A percentile compares a stretch with the other conserved stretches of the same genome.
Evolutionary conservation across 352 stramenopile species (phyloP).

Genomic region (Phytophthora macrochlamydospora): DNA sequence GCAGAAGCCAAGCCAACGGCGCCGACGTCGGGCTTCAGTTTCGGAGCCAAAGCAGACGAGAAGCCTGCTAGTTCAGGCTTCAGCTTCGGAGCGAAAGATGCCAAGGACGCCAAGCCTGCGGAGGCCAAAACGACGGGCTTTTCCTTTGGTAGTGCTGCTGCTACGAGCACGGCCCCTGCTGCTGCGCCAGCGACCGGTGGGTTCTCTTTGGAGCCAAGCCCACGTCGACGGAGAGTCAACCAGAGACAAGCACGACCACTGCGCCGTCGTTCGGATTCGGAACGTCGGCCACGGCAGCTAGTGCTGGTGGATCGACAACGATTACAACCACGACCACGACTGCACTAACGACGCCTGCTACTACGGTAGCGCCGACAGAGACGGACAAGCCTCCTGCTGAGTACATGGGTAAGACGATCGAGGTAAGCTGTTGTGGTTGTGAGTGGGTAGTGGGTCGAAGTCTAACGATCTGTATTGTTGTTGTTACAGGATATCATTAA

Average conservation of each 20-base stretch:
- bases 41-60: conserved; percentile 13
- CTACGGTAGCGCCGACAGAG: conserved; percentile 41
- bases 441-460: not conserved
- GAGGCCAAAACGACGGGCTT: conserved; percentile 34
- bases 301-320: conserved; percentile 21
- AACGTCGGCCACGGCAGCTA: conserved; percentile 27
- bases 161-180: conserved; percentile 14
- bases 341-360: conserved; percentile 19
- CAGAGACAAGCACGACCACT: conserved; percentile 18
- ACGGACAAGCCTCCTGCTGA: conserved; percentile 77
- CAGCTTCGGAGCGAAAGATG: conserved; percentile 19
- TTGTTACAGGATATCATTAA: conserved; percentile 85
- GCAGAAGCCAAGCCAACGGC: not conserved
- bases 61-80: conserved; percentile 18
- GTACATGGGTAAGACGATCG: conserved; percentile 87
- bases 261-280: conserved; percentile 34
- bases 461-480: not conserved
- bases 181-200: conserved; percentile 28
- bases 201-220: conserved; percentile 48
- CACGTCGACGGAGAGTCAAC: conserved; percentile 33
- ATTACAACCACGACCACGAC: conserved; percentile 22
- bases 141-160: conserved; percentile 31
- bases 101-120: conserved; percentile 18
- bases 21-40: conserved; percentile 26
- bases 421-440: conserved; percentile 39